phyloP scores from a whole-genome alignment of 768 basidiomycete genomes.

The Phlebiopsis flavidoalba region DNA sequence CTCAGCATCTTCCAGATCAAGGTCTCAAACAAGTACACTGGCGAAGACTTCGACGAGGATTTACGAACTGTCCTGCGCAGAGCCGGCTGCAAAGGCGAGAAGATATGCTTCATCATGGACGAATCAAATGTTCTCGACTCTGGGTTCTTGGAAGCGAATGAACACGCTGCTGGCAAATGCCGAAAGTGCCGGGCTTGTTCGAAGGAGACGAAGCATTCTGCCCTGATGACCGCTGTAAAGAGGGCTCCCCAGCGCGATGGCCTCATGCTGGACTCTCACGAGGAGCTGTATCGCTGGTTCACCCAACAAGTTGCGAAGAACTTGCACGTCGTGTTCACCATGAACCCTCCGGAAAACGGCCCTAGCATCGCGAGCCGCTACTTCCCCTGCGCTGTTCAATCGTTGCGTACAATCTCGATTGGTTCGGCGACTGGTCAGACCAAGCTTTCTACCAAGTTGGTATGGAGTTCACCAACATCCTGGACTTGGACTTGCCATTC shows the following conservation, averaged over 20 bases:
- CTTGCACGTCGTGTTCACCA: constrained; percentile 97
- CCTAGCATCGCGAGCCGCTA: constrained; percentile 93
- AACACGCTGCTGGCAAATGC: constrained; percentile 98
- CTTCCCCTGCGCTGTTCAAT: constrained; percentile 97
- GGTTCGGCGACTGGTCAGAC: constrained; percentile 99
- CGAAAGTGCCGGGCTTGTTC: constrained; percentile 99
- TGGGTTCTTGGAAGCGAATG: constrained; percentile 99
- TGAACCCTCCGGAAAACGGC: constrained; percentile 97
- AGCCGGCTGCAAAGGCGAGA: constrained; percentile 96
- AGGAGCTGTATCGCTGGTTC: constrained; percentile 98
- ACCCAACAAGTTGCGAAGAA: constrained; percentile 98
- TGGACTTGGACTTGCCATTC: constrained; percentile 85
- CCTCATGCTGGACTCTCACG: constrained; percentile 95
- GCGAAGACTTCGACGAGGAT: constrained; percentile 98
- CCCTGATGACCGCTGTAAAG: constrained; percentile 98
- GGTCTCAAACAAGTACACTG: constrained; percentile 98
- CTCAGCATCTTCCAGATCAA: constrained; percentile 99
- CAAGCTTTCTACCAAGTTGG: constrained; percentile 98
- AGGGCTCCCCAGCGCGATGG: constrained; percentile 99
- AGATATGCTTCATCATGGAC: constrained; percentile 99
- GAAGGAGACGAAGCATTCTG: constrained; percentile 99
- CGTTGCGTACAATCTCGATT: constrained; percentile 98
- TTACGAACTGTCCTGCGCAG: constrained; percentile 91
- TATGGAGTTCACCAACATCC: constrained; percentile 89
- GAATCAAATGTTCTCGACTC: constrained; percentile 99